Conservation (phyloP, 345 rosid genomes). For the Bruguiera sexangula region DNA sequence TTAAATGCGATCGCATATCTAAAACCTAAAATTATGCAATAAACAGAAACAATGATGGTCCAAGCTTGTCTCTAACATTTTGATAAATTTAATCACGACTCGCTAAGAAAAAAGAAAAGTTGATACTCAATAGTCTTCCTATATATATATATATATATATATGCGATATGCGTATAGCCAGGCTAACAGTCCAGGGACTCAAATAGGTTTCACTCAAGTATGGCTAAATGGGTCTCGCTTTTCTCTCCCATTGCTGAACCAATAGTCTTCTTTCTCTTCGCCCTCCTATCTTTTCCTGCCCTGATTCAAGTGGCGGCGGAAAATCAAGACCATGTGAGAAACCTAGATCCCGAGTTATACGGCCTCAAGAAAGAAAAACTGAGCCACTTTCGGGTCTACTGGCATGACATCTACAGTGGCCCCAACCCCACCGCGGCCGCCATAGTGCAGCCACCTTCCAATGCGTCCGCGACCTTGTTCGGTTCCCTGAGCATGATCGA, state of each 20-base stretch:
- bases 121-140: too few relatives aligned
- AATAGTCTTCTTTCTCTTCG: neutral
- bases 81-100: too few relatives aligned
- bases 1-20: too few relatives aligned
- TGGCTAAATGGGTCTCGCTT: neutral
- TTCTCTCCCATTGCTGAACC: neutral
- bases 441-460: slow-evolving; percentile 31
- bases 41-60: too few relatives aligned
- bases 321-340: neutral
- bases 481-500: slow-evolving; percentile 47
- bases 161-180: too few relatives aligned
- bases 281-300: neutral
- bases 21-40: too few relatives aligned
- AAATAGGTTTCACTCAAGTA: neutral
- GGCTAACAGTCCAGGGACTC: too few relatives aligned
- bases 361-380: slow-evolving; percentile 48
- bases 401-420: slow-evolving; percentile 66
- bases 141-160: too few relatives aligned
- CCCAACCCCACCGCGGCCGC: slow-evolving; percentile 43
- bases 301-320: neutral
- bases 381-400: slow-evolving; percentile 55
- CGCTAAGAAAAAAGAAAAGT: too few relatives aligned
- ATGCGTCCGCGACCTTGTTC: neutral
- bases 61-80: too few relatives aligned
- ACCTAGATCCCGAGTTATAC: neutral